Conservation (phyloP, 2,329 filamentous ascomycete genomes). For the Colletotrichum filicis region DNA sequence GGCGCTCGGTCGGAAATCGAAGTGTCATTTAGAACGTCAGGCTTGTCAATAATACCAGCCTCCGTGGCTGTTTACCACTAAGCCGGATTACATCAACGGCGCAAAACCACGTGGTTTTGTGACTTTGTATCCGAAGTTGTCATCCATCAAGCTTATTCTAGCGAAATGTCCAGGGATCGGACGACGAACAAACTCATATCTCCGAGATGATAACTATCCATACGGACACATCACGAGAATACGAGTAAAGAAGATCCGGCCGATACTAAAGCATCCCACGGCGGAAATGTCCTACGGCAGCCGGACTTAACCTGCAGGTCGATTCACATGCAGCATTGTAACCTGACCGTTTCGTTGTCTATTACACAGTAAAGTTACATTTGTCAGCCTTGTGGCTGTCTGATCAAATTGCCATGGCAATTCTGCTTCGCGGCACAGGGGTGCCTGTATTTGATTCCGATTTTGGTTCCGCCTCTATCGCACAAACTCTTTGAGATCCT, state of each 20-base stretch:
- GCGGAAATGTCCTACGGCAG: neutral
- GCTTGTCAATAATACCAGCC: neutral
- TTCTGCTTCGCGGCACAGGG: neutral
- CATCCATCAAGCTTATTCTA: slow-evolving; percentile 3
- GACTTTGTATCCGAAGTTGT: neutral
- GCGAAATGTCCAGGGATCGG: neutral
- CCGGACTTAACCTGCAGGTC: neutral
- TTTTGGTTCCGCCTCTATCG: slow-evolving; percentile 42
- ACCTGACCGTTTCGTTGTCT: slow-evolving; percentile 2
- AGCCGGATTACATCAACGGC: neutral
- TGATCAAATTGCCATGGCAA: neutral
- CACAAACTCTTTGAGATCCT: slow-evolving; percentile 67
- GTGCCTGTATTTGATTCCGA: neutral
- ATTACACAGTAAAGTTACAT: slow-evolving; percentile 36
- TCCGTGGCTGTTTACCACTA: neutral
- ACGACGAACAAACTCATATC: neutral
- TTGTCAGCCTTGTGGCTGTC: slow-evolving; percentile 14
- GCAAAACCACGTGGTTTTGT: slow-evolving; percentile 15
- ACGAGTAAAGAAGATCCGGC: neutral
- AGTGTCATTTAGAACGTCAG: neutral
- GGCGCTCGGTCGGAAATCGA: slow-evolving; percentile 23
- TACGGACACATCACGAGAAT: neutral
- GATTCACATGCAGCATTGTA: neutral
- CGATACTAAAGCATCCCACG: neutral
- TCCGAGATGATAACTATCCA: neutral